Conservation (phyloP, 2,329 filamentous ascomycete genomes). For the Trichoderma sp. region DNA sequence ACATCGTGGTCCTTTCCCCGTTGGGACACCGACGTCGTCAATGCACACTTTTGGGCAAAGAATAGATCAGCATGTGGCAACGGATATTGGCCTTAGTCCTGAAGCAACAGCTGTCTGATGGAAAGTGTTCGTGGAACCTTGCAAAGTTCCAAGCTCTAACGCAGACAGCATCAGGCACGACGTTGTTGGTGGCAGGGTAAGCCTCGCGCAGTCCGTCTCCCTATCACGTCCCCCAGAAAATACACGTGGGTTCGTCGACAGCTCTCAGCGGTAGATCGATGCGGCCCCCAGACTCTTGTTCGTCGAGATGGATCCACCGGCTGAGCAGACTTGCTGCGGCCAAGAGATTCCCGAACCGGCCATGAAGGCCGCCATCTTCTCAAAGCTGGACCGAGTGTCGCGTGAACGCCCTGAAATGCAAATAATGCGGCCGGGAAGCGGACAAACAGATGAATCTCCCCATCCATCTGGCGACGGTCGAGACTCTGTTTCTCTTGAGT, state of each 20-base stretch:
- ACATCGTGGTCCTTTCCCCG: background rate
- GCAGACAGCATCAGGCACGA: background rate
- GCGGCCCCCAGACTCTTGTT: background rate
- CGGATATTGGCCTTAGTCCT: background rate
- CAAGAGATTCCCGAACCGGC: slow-evolving; percentile 12
- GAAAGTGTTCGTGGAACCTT: background rate
- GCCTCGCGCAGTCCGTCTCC: background rate
- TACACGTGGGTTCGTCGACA: slow-evolving; percentile 9
- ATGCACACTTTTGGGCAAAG: background rate
- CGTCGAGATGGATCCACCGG: background rate
- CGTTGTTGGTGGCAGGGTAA: background rate
- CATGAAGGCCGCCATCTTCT: background rate
- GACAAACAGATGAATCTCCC: background rate
- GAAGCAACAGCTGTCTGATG: background rate
- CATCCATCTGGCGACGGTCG: background rate
- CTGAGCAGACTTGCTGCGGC: background rate
- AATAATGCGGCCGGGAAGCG: background rate
- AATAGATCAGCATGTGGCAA: background rate
- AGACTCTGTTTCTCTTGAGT: background rate
- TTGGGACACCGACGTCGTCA: slow-evolving; percentile 10
- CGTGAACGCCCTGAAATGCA: background rate
- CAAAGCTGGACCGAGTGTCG: background rate
- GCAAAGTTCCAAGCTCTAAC: background rate
- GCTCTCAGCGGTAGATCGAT: background rate
- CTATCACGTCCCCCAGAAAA: slow-evolving; percentile 12